Evolutionary conservation across 306 rosid species (phyloP).

Genomic region (Quillaja saponaria): DNA sequence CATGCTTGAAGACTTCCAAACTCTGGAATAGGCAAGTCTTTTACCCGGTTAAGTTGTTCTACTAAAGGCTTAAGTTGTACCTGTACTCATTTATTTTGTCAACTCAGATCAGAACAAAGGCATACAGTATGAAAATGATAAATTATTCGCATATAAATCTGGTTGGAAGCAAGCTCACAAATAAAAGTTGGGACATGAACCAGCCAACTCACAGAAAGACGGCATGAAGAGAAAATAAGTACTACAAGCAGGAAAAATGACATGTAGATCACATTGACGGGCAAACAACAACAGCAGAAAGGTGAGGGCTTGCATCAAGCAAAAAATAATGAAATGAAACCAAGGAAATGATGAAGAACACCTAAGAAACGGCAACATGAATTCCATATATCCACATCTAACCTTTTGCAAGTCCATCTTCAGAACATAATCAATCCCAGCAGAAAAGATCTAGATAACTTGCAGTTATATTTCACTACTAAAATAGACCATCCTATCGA

Average conservation of each 20-base stretch:
- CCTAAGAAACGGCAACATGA: not conserved
- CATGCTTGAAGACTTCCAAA: slow-evolving; percentile 93
- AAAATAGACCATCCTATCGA: too few species aligned
- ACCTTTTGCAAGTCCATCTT: too few species aligned
- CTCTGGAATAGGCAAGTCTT: slow-evolving; percentile 91
- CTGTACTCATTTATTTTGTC: slow-evolving; percentile 44
- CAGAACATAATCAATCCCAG: too few species aligned
- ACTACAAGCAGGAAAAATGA: slow-evolving; percentile 16
- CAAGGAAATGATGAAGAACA: slow-evolving; percentile 13
- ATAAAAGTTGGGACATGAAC: not conserved
- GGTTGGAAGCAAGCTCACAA: not conserved
- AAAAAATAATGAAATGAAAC: not conserved
- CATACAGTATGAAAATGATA: not conserved
- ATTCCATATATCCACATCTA: not conserved
- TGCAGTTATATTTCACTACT: too few species aligned
- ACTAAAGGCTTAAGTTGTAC: slow-evolving; percentile 86
- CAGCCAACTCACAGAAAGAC: too few species aligned
- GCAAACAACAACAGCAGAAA: slow-evolving; percentile 22
- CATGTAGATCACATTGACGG: not conserved
- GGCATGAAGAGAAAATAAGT: not conserved
- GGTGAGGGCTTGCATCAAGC: slow-evolving; percentile 1
- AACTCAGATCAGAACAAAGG: slow-evolving; percentile 3
- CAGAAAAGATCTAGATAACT: too few species aligned
- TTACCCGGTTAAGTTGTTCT: slow-evolving; percentile 80
- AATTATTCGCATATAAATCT: not conserved